Evolutionary conservation across 495 filamentous ascomycete species (phyloP).

Genomic region (Aspergillus bertholletiae): DNA sequence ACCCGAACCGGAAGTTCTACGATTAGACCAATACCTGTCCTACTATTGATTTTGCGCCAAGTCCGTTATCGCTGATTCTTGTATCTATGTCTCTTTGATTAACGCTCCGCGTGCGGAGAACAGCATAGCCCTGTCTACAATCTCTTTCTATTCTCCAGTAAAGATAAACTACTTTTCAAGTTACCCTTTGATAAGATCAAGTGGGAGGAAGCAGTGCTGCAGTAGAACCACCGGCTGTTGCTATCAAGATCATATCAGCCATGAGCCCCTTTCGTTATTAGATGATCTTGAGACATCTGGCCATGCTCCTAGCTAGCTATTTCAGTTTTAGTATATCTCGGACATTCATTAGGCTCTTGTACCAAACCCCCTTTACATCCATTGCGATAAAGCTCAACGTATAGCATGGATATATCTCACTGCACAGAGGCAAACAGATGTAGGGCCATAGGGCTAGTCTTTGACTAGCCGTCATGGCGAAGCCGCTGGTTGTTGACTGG

Average conservation of each 20-base stretch:
- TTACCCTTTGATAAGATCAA: background rate
- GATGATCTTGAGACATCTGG: background rate
- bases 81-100: conserved; percentile 18
- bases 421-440: background rate
- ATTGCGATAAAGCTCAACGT: background rate
- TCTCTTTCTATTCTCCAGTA: conserved; percentile 20
- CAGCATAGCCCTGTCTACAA: conserved; percentile 17
- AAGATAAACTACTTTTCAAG: background rate
- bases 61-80: conserved; percentile 7
- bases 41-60: conserved; percentile 12
- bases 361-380: background rate
- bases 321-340: background rate
- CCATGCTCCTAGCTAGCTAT: background rate
- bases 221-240: background rate
- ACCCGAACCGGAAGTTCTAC: conserved; percentile 88
- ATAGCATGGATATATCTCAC: background rate
- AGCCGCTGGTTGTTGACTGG: conserved; percentile 4
- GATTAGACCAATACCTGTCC: conserved; percentile 55
- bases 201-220: background rate
- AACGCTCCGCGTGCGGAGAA: conserved; percentile 12
- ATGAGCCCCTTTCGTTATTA: background rate
- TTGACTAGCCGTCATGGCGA: background rate
- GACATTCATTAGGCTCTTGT: background rate
- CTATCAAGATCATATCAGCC: background rate
- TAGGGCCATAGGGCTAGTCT: background rate